phyloP scores from a whole-genome alignment of 768 basidiomycete genomes.

The Leucocoprinus leucothites region DNA sequence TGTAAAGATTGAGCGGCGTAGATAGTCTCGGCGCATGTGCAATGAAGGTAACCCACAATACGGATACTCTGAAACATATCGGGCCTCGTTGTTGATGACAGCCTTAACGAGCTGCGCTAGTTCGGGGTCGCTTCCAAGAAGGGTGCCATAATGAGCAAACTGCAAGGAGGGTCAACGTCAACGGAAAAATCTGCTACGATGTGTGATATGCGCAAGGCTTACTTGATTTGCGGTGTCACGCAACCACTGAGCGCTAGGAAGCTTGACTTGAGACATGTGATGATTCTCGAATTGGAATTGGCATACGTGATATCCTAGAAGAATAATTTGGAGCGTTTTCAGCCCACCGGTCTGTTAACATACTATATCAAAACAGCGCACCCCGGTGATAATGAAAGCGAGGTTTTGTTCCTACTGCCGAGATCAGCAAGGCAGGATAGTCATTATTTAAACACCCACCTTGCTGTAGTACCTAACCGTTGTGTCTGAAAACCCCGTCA shows the following conservation, averaged over 20 bases:
- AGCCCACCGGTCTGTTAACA: neutral
- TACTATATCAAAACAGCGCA: constrained; percentile 25
- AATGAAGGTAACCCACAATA: constrained; percentile 50
- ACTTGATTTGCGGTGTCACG: constrained; percentile 82
- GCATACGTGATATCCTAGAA: constrained; percentile 70
- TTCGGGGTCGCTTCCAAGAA: constrained; percentile 54
- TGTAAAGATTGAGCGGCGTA: neutral
- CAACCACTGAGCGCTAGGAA: constrained; percentile 72
- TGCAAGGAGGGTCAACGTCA: constrained; percentile 23
- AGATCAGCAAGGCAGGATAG: no score
- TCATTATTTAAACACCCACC: constrained; percentile 28
- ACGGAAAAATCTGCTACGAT: neutral
- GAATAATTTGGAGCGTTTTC: neutral
- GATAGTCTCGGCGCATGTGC: neutral
- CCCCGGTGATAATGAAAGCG: constrained; percentile 80
- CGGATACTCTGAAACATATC: constrained; percentile 68
- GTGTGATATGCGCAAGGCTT: constrained; percentile 15
- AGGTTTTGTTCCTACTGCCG: constrained; percentile 42
- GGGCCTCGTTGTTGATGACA: constrained; percentile 80
- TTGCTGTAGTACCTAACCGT: constrained; percentile 74
- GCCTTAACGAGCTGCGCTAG: constrained; percentile 69
- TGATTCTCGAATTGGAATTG: neutral
- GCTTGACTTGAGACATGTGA: constrained; percentile 3
- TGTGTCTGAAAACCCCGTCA: constrained; percentile 46
- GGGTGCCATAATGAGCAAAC: constrained; percentile 68